Percentiles rank a stretch among this genome's conserved stretches.
Evolutionary conservation across 2,329 filamentous ascomycete genomes (phyloP).

Genomic region (Pseudogymnoascus sp.): DNA sequence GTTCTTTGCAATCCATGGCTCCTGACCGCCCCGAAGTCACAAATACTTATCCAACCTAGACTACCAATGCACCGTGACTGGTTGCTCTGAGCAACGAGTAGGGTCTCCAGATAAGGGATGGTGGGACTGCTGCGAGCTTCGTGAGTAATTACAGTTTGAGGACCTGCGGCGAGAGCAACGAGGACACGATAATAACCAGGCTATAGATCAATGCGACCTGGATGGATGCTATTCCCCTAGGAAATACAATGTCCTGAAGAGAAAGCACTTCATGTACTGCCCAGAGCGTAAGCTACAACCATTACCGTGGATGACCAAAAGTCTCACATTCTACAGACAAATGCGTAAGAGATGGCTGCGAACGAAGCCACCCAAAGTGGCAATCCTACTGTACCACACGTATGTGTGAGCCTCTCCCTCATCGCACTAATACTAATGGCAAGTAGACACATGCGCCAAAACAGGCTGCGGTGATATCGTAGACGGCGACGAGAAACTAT

Average conservation of each 20-base stretch:
- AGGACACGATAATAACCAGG: background rate
- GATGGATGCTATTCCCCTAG: background rate
- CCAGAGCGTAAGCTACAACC: background rate
- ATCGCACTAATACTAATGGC: background rate
- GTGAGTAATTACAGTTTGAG: background rate
- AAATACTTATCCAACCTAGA: background rate
- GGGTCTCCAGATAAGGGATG: background rate
- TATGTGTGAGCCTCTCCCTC: background rate
- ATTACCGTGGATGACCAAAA: background rate
- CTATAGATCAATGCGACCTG: background rate
- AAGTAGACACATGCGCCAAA: background rate
- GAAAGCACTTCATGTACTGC: background rate
- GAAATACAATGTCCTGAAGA: background rate
- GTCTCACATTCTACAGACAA: constrained; percentile 6
- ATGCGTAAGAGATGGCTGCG: background rate
- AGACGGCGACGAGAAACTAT: background rate
- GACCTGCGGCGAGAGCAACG: background rate
- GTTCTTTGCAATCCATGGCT: background rate
- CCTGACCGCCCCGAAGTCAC: background rate
- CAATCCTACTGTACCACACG: background rate
- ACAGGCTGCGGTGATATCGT: background rate
- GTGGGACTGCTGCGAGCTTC: background rate
- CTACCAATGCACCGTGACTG: background rate
- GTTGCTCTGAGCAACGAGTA: background rate
- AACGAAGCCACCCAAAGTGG: background rate